Base-by-base conservation (phyloP, 495 filamentous ascomycete genomes). In the Clavariopsis aquatica region DNA sequence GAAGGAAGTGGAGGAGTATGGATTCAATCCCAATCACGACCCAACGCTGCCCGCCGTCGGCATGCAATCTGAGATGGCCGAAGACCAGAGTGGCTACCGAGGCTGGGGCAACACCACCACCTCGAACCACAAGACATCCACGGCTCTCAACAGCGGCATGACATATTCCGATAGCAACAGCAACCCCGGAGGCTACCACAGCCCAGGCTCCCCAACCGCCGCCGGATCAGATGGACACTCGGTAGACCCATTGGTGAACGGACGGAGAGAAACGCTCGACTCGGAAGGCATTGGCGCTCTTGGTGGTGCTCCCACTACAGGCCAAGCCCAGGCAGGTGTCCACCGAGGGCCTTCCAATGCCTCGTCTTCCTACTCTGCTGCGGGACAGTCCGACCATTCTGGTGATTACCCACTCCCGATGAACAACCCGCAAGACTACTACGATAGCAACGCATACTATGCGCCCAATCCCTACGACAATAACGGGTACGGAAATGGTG, bases 1-100 rank as follows among this genome's bases (percentile, higher is more conserved):
- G 57, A 96, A 96, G 75, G 95, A 98, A 72, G 90, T 96, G 2
- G 93, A 97, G 73, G 94, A 97, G 69, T 97, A 97, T 73, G 88
- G 87, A 22, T 97, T 92, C 79, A 98, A 97, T 73, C 94, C 93
- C 8, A 98, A 97, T 76, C 85, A 91, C 58, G 93, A 96, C 71
- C 92, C 94, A 1, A 89, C 89, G 3, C 77, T 93, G 2, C 91
- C 92, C 23, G 82, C 81, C 5, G 80, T 90, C n/a, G 83, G 76
- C 49, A 82, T 78, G 51, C 83, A 74, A 8, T 53, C 73, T 0
- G 73, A 76, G 59, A 79, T 67, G 81, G 71, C 62, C 74, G 89
- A 91, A 59, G 84, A 81, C 60, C 79, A 78, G 26, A 80, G 84
- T 9, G 94, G 94, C 28, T 98, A 98, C 74, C 83, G 94, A 71